These are phyloP conservation scores for Aspergillus tanneri DNA, from an alignment of 2,329 filamentous ascomycete species.

Conservation along the genomic window DNA sequence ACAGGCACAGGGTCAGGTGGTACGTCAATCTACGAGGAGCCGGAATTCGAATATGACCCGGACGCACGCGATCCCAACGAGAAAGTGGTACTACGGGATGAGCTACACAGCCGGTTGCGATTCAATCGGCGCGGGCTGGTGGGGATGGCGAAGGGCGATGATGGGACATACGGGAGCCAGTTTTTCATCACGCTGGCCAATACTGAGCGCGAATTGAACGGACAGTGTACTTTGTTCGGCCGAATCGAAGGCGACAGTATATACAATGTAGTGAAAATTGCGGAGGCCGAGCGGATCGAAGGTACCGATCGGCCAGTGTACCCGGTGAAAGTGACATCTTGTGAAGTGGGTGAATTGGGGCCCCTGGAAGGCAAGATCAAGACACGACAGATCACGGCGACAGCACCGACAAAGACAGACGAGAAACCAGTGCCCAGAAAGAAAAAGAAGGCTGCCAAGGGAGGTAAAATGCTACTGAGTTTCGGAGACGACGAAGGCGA, in stretches of 20 bases:
- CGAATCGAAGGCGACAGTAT: slow-evolving; percentile 90
- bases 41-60: slow-evolving; percentile 55
- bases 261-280: slow-evolving; percentile 93
- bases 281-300: slow-evolving; percentile 77
- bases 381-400: slow-evolving; percentile 41
- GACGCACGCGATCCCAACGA: slow-evolving; percentile 48
- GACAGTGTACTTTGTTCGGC: slow-evolving; percentile 91
- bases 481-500: slow-evolving; percentile 48
- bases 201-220: slow-evolving; percentile 78
- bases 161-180: slow-evolving; percentile 85
- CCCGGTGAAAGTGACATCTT: slow-evolving; percentile 67
- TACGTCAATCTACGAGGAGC: slow-evolving; percentile 84
- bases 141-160: slow-evolving; percentile 82
- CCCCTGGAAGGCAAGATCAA: slow-evolving; percentile 47
- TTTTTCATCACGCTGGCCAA: slow-evolving; percentile 90
- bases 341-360: slow-evolving; percentile 48
- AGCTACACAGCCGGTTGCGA: slow-evolving; percentile 87
- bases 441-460: slow-evolving; percentile 44
- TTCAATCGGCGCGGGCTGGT: slow-evolving; percentile 88
- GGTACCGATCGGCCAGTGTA: slow-evolving; percentile 82
- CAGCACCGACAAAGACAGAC: slow-evolving; percentile 24
- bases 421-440: slow-evolving; percentile 38
- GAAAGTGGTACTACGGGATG: slow-evolving; percentile 73
- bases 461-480: slow-evolving; percentile 46
- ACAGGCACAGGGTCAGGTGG: slow-evolving; percentile 90